Percentiles rank a stretch among this genome's conserved stretches.
phyloP scores from a whole-genome alignment of 441 rosid species.

The Gossypium lobatum region DNA sequence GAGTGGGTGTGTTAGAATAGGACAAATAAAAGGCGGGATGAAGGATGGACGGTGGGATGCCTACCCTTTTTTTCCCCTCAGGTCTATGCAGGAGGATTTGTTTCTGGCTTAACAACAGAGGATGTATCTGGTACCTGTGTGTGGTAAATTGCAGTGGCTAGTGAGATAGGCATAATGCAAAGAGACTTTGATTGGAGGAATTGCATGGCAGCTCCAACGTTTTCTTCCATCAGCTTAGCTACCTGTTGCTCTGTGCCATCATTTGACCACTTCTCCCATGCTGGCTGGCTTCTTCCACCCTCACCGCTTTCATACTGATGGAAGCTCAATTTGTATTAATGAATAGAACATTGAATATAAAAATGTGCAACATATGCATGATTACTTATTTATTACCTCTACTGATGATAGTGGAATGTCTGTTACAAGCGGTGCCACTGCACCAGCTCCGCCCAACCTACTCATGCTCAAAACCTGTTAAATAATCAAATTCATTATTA shows the following conservation, averaged over 20 bases:
- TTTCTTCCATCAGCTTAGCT: slow-evolving; percentile 97
- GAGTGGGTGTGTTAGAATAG: slow-evolving; percentile 4
- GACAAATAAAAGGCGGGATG: slow-evolving; percentile 19
- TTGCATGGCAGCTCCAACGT: slow-evolving; percentile 94
- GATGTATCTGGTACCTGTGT: slow-evolving; percentile 69
- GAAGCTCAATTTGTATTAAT: slow-evolving; percentile 3
- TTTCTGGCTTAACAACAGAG: slow-evolving; percentile 64
- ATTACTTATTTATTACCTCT: slow-evolving; percentile 48
- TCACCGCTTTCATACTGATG: slow-evolving; percentile 70
- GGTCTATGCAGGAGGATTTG: slow-evolving; percentile 54
- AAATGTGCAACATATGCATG: neutral
- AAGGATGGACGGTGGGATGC: slow-evolving; percentile 26
- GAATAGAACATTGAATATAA: neutral
- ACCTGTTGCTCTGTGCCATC: slow-evolving; percentile 90
- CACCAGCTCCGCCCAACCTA: slow-evolving; percentile 95
- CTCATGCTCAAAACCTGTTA: slow-evolving; percentile 95
- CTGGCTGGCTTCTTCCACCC: slow-evolving; percentile 69
- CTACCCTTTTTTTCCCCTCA: slow-evolving; percentile 4
- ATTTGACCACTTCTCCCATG: slow-evolving; percentile 96
- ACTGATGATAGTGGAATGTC: slow-evolving; percentile 85
- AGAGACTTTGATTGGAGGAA: slow-evolving; percentile 95
- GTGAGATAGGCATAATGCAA: slow-evolving; percentile 95
- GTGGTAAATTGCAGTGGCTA: slow-evolving; percentile 83
- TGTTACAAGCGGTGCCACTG: slow-evolving; percentile 94
- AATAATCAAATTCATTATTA: neutral